These are phyloP conservation scores for Naganishia vishniacii DNA, from an alignment of 768 basidiomycete genomes.

Conservation along the genomic window DNA sequence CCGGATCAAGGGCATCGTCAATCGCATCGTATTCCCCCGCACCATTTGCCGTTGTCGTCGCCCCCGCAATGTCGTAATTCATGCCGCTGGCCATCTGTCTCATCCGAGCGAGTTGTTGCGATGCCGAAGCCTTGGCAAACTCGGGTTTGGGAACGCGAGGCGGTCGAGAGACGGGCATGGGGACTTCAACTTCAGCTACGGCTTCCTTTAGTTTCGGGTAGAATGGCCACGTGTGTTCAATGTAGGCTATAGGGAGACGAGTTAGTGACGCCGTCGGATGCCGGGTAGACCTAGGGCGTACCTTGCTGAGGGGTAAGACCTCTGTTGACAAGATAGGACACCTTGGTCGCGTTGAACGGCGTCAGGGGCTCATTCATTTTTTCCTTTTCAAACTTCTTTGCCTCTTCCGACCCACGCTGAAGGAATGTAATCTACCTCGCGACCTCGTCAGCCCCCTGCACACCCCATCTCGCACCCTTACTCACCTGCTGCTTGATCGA, in stretches of 20 bases:
- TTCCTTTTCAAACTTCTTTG: conserved; percentile 19
- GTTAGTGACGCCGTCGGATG: too few species aligned
- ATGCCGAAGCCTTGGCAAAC: neutral
- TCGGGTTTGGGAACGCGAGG: neutral
- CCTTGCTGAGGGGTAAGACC: conserved; percentile 3
- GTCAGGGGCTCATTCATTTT: conserved; percentile 3
- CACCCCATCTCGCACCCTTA: neutral
- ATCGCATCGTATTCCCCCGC: neutral
- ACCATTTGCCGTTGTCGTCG: too few species aligned
- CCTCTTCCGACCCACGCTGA: conserved; percentile 6
- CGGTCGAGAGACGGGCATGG: conserved; percentile 2
- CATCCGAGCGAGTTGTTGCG: neutral
- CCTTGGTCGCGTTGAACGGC: conserved; percentile 4
- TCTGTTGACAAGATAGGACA: conserved; percentile 1
- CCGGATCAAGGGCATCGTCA: conserved; percentile 6
- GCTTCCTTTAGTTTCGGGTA: conserved; percentile 7
- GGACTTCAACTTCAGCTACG: neutral
- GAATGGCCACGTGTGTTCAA: conserved; percentile 5
- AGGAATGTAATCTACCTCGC: neutral
- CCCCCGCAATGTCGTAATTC: too few species aligned
- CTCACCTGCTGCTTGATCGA: conserved; percentile 11
- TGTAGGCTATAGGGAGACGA: conserved; percentile 1
- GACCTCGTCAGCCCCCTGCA: neutral
- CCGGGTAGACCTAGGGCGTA: neutral
- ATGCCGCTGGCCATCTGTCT: too few species aligned